Base-by-base conservation (phyloP, 345 rosid genomes). In the Euphorbia lathyris region DNA sequence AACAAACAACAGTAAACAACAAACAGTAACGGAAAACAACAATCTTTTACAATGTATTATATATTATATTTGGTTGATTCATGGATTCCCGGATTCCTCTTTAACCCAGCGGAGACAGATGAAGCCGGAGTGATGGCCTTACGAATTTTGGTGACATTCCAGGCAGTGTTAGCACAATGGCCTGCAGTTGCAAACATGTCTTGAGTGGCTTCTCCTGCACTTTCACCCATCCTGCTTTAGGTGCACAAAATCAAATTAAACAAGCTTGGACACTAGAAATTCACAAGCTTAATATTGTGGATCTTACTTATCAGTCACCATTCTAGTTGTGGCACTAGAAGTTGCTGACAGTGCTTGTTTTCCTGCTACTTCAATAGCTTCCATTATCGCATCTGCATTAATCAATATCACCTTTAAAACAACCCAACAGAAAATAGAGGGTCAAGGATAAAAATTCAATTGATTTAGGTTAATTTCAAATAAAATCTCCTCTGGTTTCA, bases 161-260 rank as follows among this genome's bases (percentile, higher is more conserved):
- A 87, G 45, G 94, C 92, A 38, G 94, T 68, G 11, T 80, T 67
- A 0, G 90, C 86, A 50, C 86, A 84, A 50, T 91, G 91, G 2
- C 97, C 96, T 7, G 87, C 89, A 7, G 94, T 84, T 32, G 87
- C 96, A 17, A 91, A 76, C 42, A 60, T 92, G 52, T 93, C 91
- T 63, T 65, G 88, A 0, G 96, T 83, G 0, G 90, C 90, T 82
- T 87, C 96, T 38, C 96, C 94, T 0, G 97, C 97, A 43, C 67
- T 83, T 79, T 93, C 96, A 0, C 98, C 97, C 12, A 76, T 84
- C 78, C 98, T 90, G 26, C 5, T 20, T 53, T 20, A 9, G 14
- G 3, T 14, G 17, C 50, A 11, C 50, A 45, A 45, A 9, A 45
- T 45, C 17, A 45, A 9, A 45, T 45, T 9, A n/a, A n/a, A n/a